Base-by-base conservation (phyloP, 495 filamentous ascomycete genomes). In the Xylaria acuta region DNA sequence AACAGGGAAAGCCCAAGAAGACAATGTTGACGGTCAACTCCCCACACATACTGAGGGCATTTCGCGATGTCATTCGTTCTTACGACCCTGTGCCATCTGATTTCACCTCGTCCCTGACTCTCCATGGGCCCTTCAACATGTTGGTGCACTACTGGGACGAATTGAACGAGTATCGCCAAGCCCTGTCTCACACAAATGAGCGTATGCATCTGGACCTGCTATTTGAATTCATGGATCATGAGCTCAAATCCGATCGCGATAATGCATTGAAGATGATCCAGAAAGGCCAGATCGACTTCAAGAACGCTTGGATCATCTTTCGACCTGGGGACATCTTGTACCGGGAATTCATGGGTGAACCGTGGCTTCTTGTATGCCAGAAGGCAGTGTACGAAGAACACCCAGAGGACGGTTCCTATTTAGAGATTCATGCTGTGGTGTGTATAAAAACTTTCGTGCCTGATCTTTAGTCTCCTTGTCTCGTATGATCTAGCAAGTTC, bases 11-110 rank as follows among this genome's bases (percentile, higher is more conserved):
- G 22, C 73, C 77, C 12, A 75, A 76, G 60, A 80, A 77, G 71
- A 82, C 77, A 16, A 74, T 59, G 8, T 67, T 87, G 18, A 72
- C 80, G 25, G 79, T 87, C 70, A 84, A 87, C 66, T 87, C 85
- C 2, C 81, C 80, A 1, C 70, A 82, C 32, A 78, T 87, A 16
- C 78, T 84, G 30, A 74, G 73, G 51, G 77, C 78, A 20, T 77
- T 79, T 20, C 74, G 75, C n/a, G 69, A 76, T 14, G 76, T 82
- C 5, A 72, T 86, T 56, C 76, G 76, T n/a, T 83, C 79, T 40
- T 84, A 86, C 49, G 76, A 81, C 1, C 70, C 75, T 1, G 80
- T 81, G 12, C 78, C 81, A 9, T 75, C 80, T 0, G 80, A 82
- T 65, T 80, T 80, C 30, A 74, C 69, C n/a, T 73, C 75, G 11